Conservation (phyloP, 768 basidiomycete species). For the Lactarius akahatsu region DNA sequence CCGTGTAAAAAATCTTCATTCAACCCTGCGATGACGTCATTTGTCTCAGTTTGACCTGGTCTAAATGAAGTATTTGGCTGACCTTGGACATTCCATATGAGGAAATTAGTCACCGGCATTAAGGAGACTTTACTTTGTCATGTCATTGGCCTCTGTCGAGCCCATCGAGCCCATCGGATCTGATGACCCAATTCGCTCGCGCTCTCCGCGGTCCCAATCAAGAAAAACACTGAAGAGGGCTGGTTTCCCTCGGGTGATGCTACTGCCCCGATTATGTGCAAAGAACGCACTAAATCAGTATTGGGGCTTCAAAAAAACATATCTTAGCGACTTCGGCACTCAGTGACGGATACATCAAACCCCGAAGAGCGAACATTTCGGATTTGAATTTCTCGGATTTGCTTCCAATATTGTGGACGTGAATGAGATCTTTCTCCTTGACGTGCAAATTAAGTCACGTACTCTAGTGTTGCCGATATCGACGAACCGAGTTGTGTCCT, state of each 20-base stretch:
- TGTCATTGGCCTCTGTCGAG: constrained; percentile 13
- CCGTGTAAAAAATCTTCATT: constrained; percentile 18
- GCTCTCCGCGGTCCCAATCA: constrained; percentile 11
- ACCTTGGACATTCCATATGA: constrained; percentile 17
- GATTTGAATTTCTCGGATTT: constrained; percentile 4
- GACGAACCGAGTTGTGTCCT: neutral
- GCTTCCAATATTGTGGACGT: neutral
- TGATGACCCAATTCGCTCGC: constrained; percentile 7
- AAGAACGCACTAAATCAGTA: neutral
- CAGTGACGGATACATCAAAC: neutral
- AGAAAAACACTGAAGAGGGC: neutral
- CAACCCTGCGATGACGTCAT: constrained; percentile 25
- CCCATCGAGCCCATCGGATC: constrained; percentile 17
- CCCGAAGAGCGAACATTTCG: neutral
- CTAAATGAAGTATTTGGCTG: constrained; percentile 10
- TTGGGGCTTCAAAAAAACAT: neutral
- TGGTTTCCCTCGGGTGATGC: neutral
- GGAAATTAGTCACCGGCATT: constrained; percentile 16
- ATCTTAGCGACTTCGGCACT: neutral
- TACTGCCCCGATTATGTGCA: neutral
- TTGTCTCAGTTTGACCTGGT: constrained; percentile 9
- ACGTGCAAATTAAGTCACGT: constrained; percentile 2
- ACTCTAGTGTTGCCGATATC: neutral
- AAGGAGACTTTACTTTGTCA: constrained; percentile 26
- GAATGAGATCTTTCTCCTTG: neutral